These are phyloP conservation scores for Bretschneidera sinensis DNA, from an alignment of 345 rosid genomes.

Conservation along the genomic window DNA sequence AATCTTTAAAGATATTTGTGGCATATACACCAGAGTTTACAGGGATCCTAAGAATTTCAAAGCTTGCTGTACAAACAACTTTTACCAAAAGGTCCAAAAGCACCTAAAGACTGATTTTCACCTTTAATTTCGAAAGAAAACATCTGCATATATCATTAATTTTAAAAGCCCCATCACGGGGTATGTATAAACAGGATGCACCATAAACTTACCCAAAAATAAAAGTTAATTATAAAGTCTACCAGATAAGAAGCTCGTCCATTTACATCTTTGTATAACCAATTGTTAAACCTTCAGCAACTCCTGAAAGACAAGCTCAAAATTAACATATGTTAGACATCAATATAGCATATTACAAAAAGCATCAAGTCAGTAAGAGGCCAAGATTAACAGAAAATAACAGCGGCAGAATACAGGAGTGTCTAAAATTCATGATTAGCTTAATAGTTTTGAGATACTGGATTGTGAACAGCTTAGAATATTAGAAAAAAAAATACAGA, in stretches of 20 bases:
- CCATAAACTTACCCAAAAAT: conserved; percentile 9
- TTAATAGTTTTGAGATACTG: neutral
- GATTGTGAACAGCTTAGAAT: neutral
- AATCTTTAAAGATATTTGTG: too few species aligned
- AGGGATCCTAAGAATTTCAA: conserved; percentile 3
- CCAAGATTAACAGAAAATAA: too few species aligned
- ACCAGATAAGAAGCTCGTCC: conserved; percentile 9
- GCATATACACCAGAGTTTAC: too few species aligned
- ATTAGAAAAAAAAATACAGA: neutral
- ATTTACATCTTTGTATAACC: conserved; percentile 10
- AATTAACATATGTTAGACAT: neutral
- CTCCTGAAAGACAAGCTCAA: conserved; percentile 34
- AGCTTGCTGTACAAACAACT: conserved; percentile 16
- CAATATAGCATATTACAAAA: too few species aligned
- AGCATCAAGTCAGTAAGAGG: conserved; percentile 1
- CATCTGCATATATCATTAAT: neutral
- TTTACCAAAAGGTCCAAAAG: neutral
- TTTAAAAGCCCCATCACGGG: conserved; percentile 5
- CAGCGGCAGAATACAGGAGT: too few species aligned
- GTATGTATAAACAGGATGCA: neutral
- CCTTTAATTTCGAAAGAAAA: conserved; percentile 1
- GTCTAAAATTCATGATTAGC: neutral
- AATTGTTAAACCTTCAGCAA: conserved; percentile 35
- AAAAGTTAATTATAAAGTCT: too few species aligned
- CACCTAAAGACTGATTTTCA: neutral